Conservation (phyloP, 805 yeast genomes). For the Saccharomycopsis schoenii region DNA sequence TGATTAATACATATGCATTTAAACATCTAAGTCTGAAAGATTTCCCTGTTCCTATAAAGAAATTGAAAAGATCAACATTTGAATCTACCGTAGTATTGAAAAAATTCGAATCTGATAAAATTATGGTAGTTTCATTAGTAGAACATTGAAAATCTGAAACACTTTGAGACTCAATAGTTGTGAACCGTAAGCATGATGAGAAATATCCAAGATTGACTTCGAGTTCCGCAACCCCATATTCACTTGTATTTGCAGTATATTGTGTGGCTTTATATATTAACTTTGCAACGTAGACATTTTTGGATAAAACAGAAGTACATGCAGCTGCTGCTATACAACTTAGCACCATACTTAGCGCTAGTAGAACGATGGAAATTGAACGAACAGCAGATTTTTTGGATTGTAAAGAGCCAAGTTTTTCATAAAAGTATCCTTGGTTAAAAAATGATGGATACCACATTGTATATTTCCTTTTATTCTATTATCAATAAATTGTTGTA, state of each 20-base stretch:
- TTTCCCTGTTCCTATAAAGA: slow-evolving; percentile 18
- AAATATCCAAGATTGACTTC: slow-evolving; percentile 16
- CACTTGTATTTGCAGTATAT: not conserved
- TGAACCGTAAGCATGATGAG: slow-evolving; percentile 12
- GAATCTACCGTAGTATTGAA: slow-evolving; percentile 5
- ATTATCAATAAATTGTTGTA: not conserved
- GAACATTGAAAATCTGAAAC: slow-evolving; percentile 5
- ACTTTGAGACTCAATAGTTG: not conserved
- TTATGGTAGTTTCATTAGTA: slow-evolving; percentile 15
- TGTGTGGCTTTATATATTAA: slow-evolving; percentile 13
- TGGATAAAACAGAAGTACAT: slow-evolving; percentile 11
- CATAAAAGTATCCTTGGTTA: not conserved
- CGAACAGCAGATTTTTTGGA: not conserved
- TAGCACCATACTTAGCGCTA: slow-evolving; percentile 12
- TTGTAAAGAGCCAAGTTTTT: not conserved
- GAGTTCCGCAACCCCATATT: slow-evolving; percentile 8
- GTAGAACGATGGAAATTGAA: slow-evolving; percentile 5
- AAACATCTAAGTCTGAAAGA: slow-evolving; percentile 15
- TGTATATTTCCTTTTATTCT: not conserved
- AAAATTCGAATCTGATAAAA: slow-evolving; percentile 7
- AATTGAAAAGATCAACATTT: slow-evolving; percentile 15
- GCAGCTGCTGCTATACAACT: slow-evolving; percentile 16
- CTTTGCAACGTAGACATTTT: slow-evolving; percentile 9
- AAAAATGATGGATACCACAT: not conserved
- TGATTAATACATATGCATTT: slow-evolving; percentile 16